A percentile compares a stretch with the other conserved stretches of the same genome.
These are phyloP conservation scores for Quambalaria eucalypti DNA, from an alignment of 1,284 basidiomycete species.

Conservation along the genomic window DNA sequence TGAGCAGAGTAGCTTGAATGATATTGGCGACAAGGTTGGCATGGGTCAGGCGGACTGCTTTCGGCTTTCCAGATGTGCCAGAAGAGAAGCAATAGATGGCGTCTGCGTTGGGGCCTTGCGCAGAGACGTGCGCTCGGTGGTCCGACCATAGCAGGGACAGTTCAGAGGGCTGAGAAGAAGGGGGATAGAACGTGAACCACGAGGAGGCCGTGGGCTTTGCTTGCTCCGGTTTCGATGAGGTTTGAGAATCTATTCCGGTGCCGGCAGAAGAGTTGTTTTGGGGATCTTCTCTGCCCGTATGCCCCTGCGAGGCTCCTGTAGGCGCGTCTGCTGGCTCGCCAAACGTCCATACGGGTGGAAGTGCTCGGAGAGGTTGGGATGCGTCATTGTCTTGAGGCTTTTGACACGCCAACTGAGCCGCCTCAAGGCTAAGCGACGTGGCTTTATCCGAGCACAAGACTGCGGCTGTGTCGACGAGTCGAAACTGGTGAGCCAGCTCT, in stretches of 20 bases:
- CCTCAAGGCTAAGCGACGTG: slow-evolving; percentile 33
- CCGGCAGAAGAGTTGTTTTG: slow-evolving; percentile 13
- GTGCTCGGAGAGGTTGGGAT: no score
- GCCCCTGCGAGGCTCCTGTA: slow-evolving; percentile 3
- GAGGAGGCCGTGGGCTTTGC: slow-evolving; percentile 25
- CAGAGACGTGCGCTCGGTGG: background rate
- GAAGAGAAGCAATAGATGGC: slow-evolving; percentile 12
- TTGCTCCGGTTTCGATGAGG: slow-evolving; percentile 6
- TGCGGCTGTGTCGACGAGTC: background rate
- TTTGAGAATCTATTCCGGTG: slow-evolving; percentile 18
- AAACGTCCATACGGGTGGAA: no score
- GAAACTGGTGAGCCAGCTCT: slow-evolving; percentile 16
- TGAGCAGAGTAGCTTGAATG: slow-evolving; percentile 34
- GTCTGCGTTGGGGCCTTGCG: slow-evolving; percentile 2
- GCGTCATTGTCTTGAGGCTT: slow-evolving; percentile 12
- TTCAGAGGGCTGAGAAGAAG: background rate
- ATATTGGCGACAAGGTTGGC: slow-evolving; percentile 36
- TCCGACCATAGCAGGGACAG: background rate
- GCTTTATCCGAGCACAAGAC: slow-evolving; percentile 30
- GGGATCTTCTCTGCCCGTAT: background rate
- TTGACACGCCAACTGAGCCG: slow-evolving; percentile 22
- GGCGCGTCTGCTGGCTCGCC: slow-evolving; percentile 14
- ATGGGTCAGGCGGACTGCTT: slow-evolving; percentile 42
- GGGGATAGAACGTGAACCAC: slow-evolving; percentile 16
- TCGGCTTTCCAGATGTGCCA: slow-evolving; percentile 41